A percentile compares a stretch with the other conserved stretches of the same genome.
Conservation (phyloP, 495 filamentous ascomycete genomes). For the Filosporella fistucella region DNA sequence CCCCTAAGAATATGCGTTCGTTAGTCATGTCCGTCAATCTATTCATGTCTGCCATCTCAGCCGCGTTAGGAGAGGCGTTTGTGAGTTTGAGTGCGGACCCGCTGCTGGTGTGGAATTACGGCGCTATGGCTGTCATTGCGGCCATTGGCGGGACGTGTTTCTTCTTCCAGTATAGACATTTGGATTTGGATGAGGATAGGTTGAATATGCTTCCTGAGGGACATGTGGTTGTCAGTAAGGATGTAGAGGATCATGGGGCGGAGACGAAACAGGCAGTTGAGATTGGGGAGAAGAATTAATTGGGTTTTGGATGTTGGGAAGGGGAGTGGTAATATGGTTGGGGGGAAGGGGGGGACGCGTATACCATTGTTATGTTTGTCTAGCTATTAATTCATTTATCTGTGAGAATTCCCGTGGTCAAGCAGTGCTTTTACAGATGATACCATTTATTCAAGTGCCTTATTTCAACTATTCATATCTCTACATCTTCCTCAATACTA, state of each 20-base stretch:
- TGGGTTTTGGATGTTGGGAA: too few relatives aligned
- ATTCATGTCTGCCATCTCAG: constrained; percentile 65
- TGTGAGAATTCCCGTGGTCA: too few relatives aligned
- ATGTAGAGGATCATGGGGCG: constrained; percentile 14
- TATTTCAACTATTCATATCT: too few relatives aligned
- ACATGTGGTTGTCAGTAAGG: constrained; percentile 21
- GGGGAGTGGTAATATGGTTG: too few relatives aligned
- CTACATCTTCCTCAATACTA: too few relatives aligned
- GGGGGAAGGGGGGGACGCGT: too few relatives aligned
- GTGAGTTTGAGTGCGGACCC: constrained; percentile 62
- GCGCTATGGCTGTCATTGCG: constrained; percentile 55
- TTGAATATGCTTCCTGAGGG: constrained; percentile 56
- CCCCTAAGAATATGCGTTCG: constrained; percentile 72
- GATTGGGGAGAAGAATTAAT: constrained; percentile 4
- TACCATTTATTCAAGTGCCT: too few relatives aligned
- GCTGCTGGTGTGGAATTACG: constrained; percentile 61
- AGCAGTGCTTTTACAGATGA: too few relatives aligned
- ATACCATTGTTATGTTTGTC: too few relatives aligned
- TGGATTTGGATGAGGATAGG: constrained; percentile 60
- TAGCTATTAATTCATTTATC: too few relatives aligned
- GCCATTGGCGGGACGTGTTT: constrained; percentile 56
- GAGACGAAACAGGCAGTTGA: neutral
- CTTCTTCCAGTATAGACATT: constrained; percentile 52
- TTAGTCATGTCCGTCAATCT: constrained; percentile 64
- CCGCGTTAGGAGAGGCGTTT: constrained; percentile 67